Evolutionary conservation across 495 filamentous ascomycete species (phyloP).

Genomic region (Trichocladium antarcticum): DNA sequence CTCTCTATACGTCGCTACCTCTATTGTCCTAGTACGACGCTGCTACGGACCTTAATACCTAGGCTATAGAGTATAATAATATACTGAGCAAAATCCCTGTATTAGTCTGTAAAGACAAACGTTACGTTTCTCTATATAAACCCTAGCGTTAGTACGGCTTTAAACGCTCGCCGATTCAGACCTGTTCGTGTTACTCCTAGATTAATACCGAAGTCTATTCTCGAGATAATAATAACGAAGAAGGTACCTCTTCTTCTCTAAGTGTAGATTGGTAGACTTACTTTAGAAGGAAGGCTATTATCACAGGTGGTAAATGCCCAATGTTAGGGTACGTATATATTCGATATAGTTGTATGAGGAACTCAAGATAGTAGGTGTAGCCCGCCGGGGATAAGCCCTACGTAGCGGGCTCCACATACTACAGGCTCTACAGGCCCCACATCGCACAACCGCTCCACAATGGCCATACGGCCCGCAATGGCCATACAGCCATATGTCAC

Average conservation of each 20-base stretch:
- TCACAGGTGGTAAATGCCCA: no score
- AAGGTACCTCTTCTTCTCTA: conserved; percentile 15
- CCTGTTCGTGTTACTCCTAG: conserved; percentile 14
- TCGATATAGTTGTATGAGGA: no score
- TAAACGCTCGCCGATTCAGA: conserved; percentile 22
- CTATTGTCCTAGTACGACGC: conserved; percentile 33
- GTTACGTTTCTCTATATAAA: conserved; percentile 22
- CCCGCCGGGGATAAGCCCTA: no score
- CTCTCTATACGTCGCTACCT: conserved; percentile 26
- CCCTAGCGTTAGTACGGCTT: conserved; percentile 20
- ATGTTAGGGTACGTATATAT: no score
- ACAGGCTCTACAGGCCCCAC: no score
- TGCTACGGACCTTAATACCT: conserved; percentile 21
- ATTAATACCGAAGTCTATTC: background rate
- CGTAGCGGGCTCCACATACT: no score
- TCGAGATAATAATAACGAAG: conserved; percentile 13
- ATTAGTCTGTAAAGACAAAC: conserved; percentile 21
- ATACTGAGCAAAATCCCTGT: conserved; percentile 24
- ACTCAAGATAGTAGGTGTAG: no score
- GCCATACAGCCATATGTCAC: no score
- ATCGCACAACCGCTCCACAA: no score
- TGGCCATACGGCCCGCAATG: no score
- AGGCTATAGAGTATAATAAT: conserved; percentile 31
- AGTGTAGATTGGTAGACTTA: conserved; percentile 9
- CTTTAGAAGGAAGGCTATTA: conserved; percentile 9